Evolutionary conservation across 345 rosid species (phyloP), one percentile per base, ranked within the genome.

Genomic region (Toxicodendron radicans): DNA sequence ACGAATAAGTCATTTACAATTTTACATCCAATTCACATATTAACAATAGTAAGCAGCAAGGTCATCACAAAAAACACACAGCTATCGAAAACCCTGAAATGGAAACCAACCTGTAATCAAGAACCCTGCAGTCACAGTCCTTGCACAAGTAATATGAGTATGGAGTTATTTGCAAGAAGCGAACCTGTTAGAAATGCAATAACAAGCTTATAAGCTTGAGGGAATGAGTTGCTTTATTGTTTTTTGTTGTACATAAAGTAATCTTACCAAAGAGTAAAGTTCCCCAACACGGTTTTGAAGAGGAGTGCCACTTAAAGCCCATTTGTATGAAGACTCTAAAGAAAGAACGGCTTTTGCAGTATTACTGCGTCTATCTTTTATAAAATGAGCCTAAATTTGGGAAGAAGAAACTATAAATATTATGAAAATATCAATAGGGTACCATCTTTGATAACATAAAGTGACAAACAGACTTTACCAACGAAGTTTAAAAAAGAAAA

Each of bases 241-340:
- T 38, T 64, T 33, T 41, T 70, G n/a, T 24, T 78, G 12, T 49
- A 66, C 71, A 71, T 58, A 65, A 24, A 23, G 67, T 61, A 60
- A 82, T 75, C 87, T 91, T 75, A 95, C 98, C 81, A 95, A 79
- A 70, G 99, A 93, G 86, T 95, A 95, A 71, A 95, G 94, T 79
- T 95, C 99, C 71, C 98, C 99, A 64, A 95, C 98, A 60, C 98
- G 99, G 71, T 95, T 95, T 82, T 95, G 99, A 67, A 95, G 92
- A 74, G 99, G 99, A 71, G 99, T 95, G 70, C 99, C 99, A 66
- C 99, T 95, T 76, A 95, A 64, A 78, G 98, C 97, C 99, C 99
- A 95, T 83, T 87, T 93, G 77, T 81, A 92, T 10, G 86, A 85
- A 78, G 98, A 90, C 45, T 89, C 87, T 78, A 95, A 86, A 45